Evolutionary conservation across 225 moss, liverwort and hornwort genomes (phyloP).

Genomic region (Pleurozium schreberi): DNA sequence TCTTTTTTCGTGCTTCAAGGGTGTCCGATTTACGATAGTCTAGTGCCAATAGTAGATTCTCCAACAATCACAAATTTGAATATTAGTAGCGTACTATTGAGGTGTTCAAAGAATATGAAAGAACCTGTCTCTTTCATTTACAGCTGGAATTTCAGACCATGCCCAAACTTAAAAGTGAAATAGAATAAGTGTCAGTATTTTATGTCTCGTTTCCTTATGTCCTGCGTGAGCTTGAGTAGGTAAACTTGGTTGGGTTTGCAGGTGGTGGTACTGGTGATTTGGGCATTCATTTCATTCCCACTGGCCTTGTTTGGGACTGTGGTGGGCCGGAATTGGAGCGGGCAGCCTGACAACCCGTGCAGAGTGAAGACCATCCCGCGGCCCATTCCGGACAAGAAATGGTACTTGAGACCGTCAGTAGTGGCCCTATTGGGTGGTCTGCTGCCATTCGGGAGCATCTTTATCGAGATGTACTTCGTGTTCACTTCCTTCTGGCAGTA

Average conservation of each 20-base stretch:
- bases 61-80: neutral
- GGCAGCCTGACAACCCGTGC: slow-evolving; percentile 94
- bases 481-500: slow-evolving; percentile 99
- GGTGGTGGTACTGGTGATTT: slow-evolving; percentile 91
- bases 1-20: neutral
- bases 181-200: neutral
- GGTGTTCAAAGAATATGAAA: neutral
- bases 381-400: slow-evolving; percentile 96
- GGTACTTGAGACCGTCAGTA: slow-evolving; percentile 82
- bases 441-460: slow-evolving; percentile 97
- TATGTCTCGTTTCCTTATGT: neutral
- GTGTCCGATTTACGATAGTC: neutral
- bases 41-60: neutral
- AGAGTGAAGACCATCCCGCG: slow-evolving; percentile 97
- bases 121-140: neutral
- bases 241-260: slow-evolving; percentile 1
- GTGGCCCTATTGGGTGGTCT: slow-evolving; percentile 88
- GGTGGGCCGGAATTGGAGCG: slow-evolving; percentile 97
- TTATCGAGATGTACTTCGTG: slow-evolving; percentile 99
- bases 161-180: neutral
- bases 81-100: neutral
- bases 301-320: slow-evolving; percentile 92
- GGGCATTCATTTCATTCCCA: slow-evolving; percentile 98
- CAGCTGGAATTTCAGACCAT: neutral
- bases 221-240: neutral